Percentiles rank a stretch among this genome's conserved stretches.
These are phyloP conservation scores for Rhynchospora breviuscula DNA, from an alignment of 176 grass and related monocot genomes.

Conservation along the genomic window DNA sequence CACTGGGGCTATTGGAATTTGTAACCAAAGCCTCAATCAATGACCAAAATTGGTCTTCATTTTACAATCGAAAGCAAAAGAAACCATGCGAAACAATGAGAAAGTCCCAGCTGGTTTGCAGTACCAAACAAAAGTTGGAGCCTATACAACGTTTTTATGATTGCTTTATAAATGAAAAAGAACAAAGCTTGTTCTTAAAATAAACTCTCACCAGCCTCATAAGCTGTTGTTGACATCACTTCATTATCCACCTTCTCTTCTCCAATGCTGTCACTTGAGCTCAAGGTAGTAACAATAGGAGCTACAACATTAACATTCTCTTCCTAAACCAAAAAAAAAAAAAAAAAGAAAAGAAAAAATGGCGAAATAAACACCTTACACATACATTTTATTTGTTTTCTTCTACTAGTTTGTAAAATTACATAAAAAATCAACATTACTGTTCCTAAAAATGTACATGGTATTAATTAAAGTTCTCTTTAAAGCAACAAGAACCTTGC, in stretches of 20 bases:
- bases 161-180: background rate
- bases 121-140: background rate
- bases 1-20: no score
- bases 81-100: background rate
- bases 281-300: constrained; percentile 4
- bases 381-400: background rate
- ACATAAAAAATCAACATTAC: background rate
- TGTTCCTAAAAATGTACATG: background rate
- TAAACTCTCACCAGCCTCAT: constrained; percentile 8
- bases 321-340: constrained; percentile 32
- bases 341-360: constrained; percentile 8
- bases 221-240: constrained; percentile 10
- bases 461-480: background rate
- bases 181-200: constrained; percentile 1
- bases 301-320: background rate
- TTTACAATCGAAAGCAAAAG: background rate
- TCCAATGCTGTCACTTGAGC: constrained; percentile 16
- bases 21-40: background rate
- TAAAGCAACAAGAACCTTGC: constrained; percentile 37
- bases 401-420: background rate
- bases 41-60: background rate
- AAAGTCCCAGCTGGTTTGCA: background rate
- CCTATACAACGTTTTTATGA: background rate
- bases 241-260: constrained; percentile 7
- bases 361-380: background rate